Evolutionary conservation across 2,329 filamentous ascomycete species (phyloP), one percentile per base, ranked within the genome.

Genomic region (Fusarium sp.): DNA sequence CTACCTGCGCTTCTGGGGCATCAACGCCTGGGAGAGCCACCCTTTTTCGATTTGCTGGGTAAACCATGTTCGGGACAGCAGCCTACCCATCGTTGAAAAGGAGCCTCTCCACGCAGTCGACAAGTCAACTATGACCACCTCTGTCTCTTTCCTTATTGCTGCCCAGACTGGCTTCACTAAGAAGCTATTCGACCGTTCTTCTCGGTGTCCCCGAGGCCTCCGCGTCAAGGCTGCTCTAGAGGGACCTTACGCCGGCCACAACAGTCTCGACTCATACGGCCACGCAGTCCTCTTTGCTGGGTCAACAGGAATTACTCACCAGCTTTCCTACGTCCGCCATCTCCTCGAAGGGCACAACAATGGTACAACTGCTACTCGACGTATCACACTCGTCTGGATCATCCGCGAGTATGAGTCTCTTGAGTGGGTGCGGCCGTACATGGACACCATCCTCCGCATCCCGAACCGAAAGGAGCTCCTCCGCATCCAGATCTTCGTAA

Each of bases 271-370:
- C 79, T 97, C 94, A 9, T 98, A 97, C 79, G 95, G 96, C 39
- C 96, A 96, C 43, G 89, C 90, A 44, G 87, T 99, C 67, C 90
- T 99, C 57, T 94, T 97, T 76, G 94, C 95, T 14, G 94, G 94
- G 57, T 93, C 95, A 58, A 94, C 96, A 7, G 96, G 96, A 65
- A 98, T 99, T 80, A 97, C 95, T 1, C 95, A 98, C 78, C 94
- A 97, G 77, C 88, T 98, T 30, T 92, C 94, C 33, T 97, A 96
- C 78, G 86, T 97, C 10, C 90, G 89, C 56, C 90, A 96, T 51
- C 83, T 95, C 6, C 86, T 95, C 60, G 81, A 89, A 54, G 91
- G 91, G 6, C 91, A 87, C 78, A 87, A 88, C 54, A 83, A 87
- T 1, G 87, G 89, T 61, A 94, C 89, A 1, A 89, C 94, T 37